Conservation (phyloP, 106 monocot species). For the Dioscorea zingiberensis region DNA sequence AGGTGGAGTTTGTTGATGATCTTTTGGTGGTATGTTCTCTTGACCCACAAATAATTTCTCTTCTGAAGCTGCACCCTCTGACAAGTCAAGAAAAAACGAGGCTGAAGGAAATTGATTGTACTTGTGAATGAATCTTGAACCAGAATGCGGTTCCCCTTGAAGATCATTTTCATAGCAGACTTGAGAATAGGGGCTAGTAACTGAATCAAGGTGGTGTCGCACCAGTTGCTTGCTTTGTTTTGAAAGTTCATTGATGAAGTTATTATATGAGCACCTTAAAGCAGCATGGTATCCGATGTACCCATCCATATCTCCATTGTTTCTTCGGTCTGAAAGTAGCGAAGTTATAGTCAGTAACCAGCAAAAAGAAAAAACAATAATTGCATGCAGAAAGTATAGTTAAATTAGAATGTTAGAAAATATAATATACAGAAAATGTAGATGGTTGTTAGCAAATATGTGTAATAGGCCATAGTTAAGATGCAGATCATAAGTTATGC, state of each 20-base stretch:
- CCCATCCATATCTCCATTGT: slow-evolving; percentile 76
- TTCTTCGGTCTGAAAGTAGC: slow-evolving; percentile 30
- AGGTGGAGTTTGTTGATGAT: slow-evolving; percentile 64
- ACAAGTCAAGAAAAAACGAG: slow-evolving; percentile 57
- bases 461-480: too few relatives aligned
- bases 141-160: slow-evolving; percentile 3
- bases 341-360: too few relatives aligned
- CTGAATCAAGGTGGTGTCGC: slow-evolving; percentile 88
- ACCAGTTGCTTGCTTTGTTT: slow-evolving; percentile 97
- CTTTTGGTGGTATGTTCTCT: slow-evolving; percentile 78
- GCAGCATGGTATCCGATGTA: slow-evolving; percentile 95
- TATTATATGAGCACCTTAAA: slow-evolving; percentile 66
- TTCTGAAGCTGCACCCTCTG: slow-evolving; percentile 26
- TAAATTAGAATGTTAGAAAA: too few relatives aligned
- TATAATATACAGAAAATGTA: too few relatives aligned
- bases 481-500: too few relatives aligned
- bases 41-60: slow-evolving; percentile 40
- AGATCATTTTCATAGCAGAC: slow-evolving; percentile 69
- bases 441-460: too few relatives aligned
- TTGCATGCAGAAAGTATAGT: background rate
- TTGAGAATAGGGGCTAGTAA: slow-evolving; percentile 82
- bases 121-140: slow-evolving; percentile 22
- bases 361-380: too few relatives aligned
- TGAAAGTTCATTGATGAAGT: slow-evolving; percentile 66
- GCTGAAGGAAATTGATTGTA: slow-evolving; percentile 26